Evolutionary conservation across 805 yeast species (phyloP).

Genomic region (Nematodospora valgi): DNA sequence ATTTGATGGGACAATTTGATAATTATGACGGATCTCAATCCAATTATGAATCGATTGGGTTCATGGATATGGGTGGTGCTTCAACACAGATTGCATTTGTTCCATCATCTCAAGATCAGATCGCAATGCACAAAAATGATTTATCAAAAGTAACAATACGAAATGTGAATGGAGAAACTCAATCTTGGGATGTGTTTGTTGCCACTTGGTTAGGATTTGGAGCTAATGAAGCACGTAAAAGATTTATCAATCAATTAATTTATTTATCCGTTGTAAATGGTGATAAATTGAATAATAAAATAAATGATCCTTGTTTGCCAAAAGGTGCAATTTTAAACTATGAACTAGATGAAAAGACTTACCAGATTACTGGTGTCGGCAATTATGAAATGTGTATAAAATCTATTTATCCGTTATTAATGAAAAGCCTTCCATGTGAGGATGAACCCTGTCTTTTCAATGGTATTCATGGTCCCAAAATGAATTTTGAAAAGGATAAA

Average conservation of each 20-base stretch:
- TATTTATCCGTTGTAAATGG: conserved; percentile 17
- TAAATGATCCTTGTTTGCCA: conserved; percentile 82
- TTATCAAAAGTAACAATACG: conserved; percentile 63
- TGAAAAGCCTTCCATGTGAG: conserved; percentile 76
- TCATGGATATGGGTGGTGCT: conserved; percentile 99
- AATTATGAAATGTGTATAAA: conserved; percentile 70
- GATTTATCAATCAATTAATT: conserved; percentile 63
- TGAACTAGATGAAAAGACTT: conserved; percentile 43
- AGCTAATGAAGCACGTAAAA: conserved; percentile 84
- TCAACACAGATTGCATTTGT: conserved; percentile 94
- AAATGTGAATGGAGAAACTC: conserved; percentile 65
- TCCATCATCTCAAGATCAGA: conserved; percentile 62
- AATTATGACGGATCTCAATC: conserved; percentile 36
- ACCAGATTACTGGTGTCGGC: conserved; percentile 70
- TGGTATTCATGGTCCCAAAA: conserved; percentile 90
- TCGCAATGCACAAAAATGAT: conserved; percentile 67
- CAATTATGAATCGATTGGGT: conserved; percentile 69
- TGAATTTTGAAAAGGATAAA: conserved; percentile 74
- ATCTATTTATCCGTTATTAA: conserved; percentile 69
- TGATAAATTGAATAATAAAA: conserved; percentile 11
- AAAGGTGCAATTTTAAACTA: conserved; percentile 50
- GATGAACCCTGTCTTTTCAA: conserved; percentile 91
- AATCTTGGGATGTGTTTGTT: conserved; percentile 83
- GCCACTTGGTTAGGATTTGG: conserved; percentile 98
- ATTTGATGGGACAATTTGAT: conserved; percentile 65